Evolutionary conservation across 176 grass and related monocot species (phyloP).

Genomic region (Zea luxurians): DNA sequence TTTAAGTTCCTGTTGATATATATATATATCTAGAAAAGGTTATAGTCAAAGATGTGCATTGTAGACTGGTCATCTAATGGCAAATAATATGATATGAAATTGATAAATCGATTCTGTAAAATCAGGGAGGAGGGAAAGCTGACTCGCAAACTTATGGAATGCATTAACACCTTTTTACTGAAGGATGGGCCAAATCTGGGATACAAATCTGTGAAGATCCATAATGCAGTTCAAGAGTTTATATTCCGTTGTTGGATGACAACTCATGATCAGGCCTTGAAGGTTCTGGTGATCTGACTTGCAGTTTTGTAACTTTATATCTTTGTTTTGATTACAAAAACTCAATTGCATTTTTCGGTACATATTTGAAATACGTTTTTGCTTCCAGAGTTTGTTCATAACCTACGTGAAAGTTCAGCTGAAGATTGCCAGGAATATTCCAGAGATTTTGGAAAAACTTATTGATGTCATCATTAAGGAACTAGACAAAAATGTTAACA

Average conservation of each 20-base stretch:
- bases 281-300: conserved; percentile 52
- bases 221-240: conserved; percentile 70
- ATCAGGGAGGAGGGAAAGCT: conserved; percentile 85
- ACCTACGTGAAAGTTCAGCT: conserved; percentile 64
- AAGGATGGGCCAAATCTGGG: conserved; percentile 95
- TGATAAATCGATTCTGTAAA: conserved; percentile 35
- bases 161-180: conserved; percentile 72
- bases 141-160: conserved; percentile 86
- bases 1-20: background rate
- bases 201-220: conserved; percentile 65
- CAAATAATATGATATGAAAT: background rate
- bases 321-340: background rate
- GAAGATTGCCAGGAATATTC: conserved; percentile 59
- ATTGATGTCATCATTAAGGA: conserved; percentile 76
- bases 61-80: background rate
- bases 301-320: conserved; percentile 26
- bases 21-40: background rate
- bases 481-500: conserved; percentile 61
- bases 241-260: conserved; percentile 66
- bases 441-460: conserved; percentile 76
- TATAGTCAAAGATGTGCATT: background rate
- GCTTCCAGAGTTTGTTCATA: conserved; percentile 77
- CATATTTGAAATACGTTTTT: conserved; percentile 25
- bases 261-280: conserved; percentile 70
- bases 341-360: conserved; percentile 28